phyloP scores from a whole-genome alignment of 2,329 filamentous ascomycete species.

The Phaeosphaeria sp. region DNA sequence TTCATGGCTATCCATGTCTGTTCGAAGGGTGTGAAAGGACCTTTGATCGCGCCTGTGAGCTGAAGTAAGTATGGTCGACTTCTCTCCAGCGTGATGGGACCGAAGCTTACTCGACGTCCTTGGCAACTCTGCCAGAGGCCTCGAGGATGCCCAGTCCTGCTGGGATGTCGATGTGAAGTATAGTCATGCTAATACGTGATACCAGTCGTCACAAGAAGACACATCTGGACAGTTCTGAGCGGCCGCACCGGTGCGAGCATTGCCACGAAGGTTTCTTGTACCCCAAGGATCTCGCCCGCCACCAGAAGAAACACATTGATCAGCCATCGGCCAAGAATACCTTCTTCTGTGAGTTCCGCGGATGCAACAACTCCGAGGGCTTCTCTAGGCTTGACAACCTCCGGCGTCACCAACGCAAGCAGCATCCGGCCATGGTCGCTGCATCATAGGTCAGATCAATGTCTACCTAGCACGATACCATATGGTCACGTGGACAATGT shows the following conservation, averaged over 20 bases:
- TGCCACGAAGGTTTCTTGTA: slow-evolving; percentile 44
- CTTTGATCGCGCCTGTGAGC: slow-evolving; percentile 43
- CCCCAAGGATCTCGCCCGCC: slow-evolving; percentile 43
- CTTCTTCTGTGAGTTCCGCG: slow-evolving; percentile 32
- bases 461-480: background rate
- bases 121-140: background rate
- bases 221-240: slow-evolving; percentile 31
- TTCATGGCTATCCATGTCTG: slow-evolving; percentile 34
- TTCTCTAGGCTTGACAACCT: slow-evolving; percentile 47
- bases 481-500: background rate
- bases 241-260: slow-evolving; percentile 40
- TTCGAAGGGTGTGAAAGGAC: slow-evolving; percentile 27
- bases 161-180: background rate
- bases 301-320: slow-evolving; percentile 35
- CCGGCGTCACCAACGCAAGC: slow-evolving; percentile 39
- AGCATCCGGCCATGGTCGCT: slow-evolving; percentile 24
- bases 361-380: slow-evolving; percentile 35
- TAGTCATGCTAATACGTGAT: slow-evolving; percentile 4
- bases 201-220: slow-evolving; percentile 43
- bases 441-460: background rate
- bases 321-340: slow-evolving; percentile 16
- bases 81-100: background rate
- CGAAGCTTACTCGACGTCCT: background rate
- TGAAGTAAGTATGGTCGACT: slow-evolving; percentile 37
- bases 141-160: background rate